These are phyloP conservation scores for Dryas alaskensis DNA, from an alignment of 306 rosid genomes.

Conservation along the genomic window DNA sequence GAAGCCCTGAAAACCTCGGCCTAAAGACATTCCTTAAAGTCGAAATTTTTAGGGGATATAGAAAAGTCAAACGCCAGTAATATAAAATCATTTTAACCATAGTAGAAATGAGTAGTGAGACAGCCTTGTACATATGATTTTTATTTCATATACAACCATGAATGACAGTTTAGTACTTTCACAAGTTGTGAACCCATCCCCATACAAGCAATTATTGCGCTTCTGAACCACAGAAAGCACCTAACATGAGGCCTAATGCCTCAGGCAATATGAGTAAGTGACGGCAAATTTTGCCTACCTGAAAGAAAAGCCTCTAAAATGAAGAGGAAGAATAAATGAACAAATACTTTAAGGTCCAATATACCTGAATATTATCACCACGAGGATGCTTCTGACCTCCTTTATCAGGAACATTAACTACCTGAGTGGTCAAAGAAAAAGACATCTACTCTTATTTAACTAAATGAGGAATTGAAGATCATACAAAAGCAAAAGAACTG, in stretches of 20 bases:
- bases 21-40: not conserved
- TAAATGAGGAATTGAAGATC: not conserved
- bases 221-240: not conserved
- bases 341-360: constrained; percentile 17
- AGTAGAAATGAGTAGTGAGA: not conserved
- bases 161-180: not conserved
- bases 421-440: constrained; percentile 32
- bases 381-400: constrained; percentile 57
- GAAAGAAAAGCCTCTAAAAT: not conserved
- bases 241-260: not conserved
- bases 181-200: not conserved
- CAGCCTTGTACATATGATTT: not conserved
- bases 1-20: constrained; percentile 3
- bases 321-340: not conserved
- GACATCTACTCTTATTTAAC: not conserved
- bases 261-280: not conserved
- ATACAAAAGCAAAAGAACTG: constrained; percentile 3
- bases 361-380: constrained; percentile 55
- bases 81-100: not conserved
- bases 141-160: not conserved
- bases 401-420: constrained; percentile 63
- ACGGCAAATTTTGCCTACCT: not conserved
- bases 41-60: not conserved
- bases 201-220: not conserved
- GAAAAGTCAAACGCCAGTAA: not conserved